Evolutionary conservation across 176 grass and related monocot species (phyloP), one percentile per base, ranked within the genome.

Genomic region (Eremochloa ophiuroides): DNA sequence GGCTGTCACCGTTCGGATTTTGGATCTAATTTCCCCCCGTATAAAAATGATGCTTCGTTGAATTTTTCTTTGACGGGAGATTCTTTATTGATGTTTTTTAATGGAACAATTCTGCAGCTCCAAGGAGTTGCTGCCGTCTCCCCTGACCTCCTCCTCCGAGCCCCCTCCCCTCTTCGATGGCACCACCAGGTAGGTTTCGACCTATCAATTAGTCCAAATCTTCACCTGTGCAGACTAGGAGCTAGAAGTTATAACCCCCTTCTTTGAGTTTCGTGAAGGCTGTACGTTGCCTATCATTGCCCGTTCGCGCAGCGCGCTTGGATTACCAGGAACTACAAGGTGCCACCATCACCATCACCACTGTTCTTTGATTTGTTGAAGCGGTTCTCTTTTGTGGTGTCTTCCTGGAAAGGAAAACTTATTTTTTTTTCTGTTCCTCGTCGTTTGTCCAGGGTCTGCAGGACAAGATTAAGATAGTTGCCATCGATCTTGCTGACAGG

Each of bases 301-400:
- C 92, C 95, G 1, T 98, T n/a, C 59, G 92, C 95, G 16, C 95
- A 89, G 85, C 92, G 95, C 37, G 20, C 86, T 23, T 98, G 95
- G 95, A 89, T 94, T 56, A 3, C 88, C 67, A 89, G 95, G 80
- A 89, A 98, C 61, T 92, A 89, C 76, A 98, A 98, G 90, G 95
- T 98, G 85, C 34, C 11, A n/a, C n/a, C n/a, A n/a, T n/a, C n/a
- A 18, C 12, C 25, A 10, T 14, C 13, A 18, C 8, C 20, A 1
- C 14, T 69, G 10, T 62, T 66, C 8, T 69, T 48, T 51, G n/a
- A 63, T 79, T 17, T 68, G 29, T 30, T 8, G 20, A 22, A 33
- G 3, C 33, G 26, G 0, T 25, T 73, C 44, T 53, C 30, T 9
- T 42, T 73, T 47, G 26, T 68, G 62, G 11, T 81, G 18, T 7